Base-by-base conservation (phyloP, 129 eudicot species). In the Centella asiatica region DNA sequence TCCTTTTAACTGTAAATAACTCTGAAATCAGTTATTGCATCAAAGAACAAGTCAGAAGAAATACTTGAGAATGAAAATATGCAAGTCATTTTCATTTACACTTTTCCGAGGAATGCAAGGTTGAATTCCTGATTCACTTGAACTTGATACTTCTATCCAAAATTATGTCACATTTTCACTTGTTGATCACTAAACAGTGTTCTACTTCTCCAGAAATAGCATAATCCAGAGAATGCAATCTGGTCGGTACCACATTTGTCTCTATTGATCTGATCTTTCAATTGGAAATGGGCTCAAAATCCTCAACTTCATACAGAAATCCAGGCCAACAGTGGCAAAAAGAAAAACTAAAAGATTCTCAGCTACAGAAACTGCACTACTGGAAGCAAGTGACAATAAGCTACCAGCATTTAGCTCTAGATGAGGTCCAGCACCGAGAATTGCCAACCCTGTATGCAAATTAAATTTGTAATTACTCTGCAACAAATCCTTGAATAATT, bases 321-420 rank as follows among this genome's bases (percentile, higher is more conserved):
- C 96, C 49, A 93, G 71, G 12, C 83, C 90, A 76, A 76, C 87
- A 64, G 86, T 90, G 67, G 96, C 99, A 74, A 87, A 74, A 47
- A 82, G 57, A 66, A 87, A 85, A 6, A 88, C 68, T 27, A 88
- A 53, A 60, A 93, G 81, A 78, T 80, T 85, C 67, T 92, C 88
- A 19, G 88, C 69, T 52, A 87, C 92, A 74, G 74, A 78, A 62
- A 80, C 37, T 14, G 76, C 88, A 47, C 92, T 90, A 54, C 57
- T 72, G 4, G 73, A 72, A 58, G 88, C 99, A 64, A 81, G 96
- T 6, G 95, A 80, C 64, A 75, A n/a, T 28, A 93, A 61, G 62
- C 92, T 93, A 45, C 44, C 62, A 2, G 61, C 61, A 22, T 78
- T 81, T 28, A 87, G 65, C 74, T 87, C 86, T 62, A 87, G 44